Evolutionary conservation across 768 basidiomycete genomes (phyloP).

Genomic region (Sporobolomyces phaffii): DNA sequence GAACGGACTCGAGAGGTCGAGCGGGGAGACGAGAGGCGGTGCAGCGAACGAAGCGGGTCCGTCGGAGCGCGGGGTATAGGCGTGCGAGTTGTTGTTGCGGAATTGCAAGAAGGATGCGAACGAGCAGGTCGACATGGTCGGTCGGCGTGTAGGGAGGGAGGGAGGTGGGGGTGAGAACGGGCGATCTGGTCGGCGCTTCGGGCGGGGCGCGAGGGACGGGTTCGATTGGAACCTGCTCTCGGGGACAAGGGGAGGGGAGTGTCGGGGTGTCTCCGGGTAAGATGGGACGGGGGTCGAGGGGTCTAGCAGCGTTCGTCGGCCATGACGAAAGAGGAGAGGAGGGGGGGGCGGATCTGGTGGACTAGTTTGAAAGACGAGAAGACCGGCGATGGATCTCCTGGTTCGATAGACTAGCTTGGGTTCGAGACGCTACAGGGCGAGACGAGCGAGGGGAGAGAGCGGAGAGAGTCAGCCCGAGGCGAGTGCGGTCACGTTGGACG

Average conservation of each 20-base stretch:
- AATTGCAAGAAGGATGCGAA: constrained; percentile 20
- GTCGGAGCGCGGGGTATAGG: not conserved
- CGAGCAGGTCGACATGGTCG: constrained; percentile 24
- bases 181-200: too few species aligned
- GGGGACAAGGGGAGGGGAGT: not conserved
- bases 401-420: too few species aligned
- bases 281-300: not conserved
- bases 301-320: constrained; percentile 14
- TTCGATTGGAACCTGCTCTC: too few species aligned
- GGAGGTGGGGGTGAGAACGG: not conserved
- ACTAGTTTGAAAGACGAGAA: not conserved
- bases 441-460: too few species aligned
- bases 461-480: too few species aligned
- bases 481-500: too few species aligned
- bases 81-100: not conserved
- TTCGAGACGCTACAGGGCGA: too few species aligned
- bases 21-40: not conserved
- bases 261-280: not conserved
- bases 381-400: too few species aligned
- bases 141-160: not conserved
- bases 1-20: not conserved
- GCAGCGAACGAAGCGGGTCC: not conserved
- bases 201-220: too few species aligned
- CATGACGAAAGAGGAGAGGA: constrained; percentile 1
- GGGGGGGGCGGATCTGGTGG: not conserved